Evolutionary conservation across 805 yeast genomes (phyloP), one percentile per base, ranked within the genome.

Genomic region (Metschnikowia continentalis): DNA sequence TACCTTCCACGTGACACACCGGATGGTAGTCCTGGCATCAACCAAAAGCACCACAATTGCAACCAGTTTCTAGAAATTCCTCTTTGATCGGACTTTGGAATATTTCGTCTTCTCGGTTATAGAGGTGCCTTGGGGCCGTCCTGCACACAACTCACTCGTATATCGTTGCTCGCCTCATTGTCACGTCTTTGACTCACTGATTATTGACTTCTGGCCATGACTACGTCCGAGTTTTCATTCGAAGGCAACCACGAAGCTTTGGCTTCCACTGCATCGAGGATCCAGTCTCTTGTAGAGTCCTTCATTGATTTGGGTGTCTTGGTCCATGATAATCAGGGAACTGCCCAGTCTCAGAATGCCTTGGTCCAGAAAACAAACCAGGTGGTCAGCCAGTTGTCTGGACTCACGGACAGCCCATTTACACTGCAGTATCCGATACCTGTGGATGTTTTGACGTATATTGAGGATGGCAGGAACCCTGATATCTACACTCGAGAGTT

Each of bases 401-500:
- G 66, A 1, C 56, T 74, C 35, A 65, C 71, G 17, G 57, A 65
- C 22, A 63, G 64, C 48, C 69, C 74, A 3, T 61, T 61, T 26
- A 65, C 70, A 2, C 64, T 59, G 41, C 68, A 75, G 51, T 67
- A 65, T 38, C 74, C 83, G 1, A 76, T 88, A 3, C 97, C 97
- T 1, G 66, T 86, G 36, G 97, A 91, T 62, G 91, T 91, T n/a
- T 73, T 90, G 13, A 84, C 86, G 55, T 94, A 94, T 63, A 89
- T 94, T 36, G 98, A 94, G 63, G 96, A 90, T 62, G 99, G 99
- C 2, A 76, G 99, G 58, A 94, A 94, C 64, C 98, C 99, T 0
- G 98, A 94, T 64, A 90, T 94, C 37, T 94, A 94, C 68, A 90
- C 98, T 0, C 79, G 99, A 65, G 99, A 94, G 70, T 94, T 94